Evolutionary conservation across 306 rosid species (phyloP).

Genomic region (Rosa persica): DNA sequence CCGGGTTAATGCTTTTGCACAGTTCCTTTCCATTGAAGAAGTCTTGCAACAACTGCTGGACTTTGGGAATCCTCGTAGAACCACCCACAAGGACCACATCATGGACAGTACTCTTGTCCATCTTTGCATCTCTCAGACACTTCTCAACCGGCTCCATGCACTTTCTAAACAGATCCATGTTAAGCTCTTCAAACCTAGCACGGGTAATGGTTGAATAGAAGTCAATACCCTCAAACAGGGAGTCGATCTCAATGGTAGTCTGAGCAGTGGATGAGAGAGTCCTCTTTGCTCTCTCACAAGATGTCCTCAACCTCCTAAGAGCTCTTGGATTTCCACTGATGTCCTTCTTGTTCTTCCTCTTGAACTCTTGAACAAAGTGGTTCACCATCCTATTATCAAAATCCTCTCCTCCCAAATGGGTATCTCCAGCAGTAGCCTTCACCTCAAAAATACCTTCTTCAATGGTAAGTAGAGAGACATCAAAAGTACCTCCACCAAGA

Average conservation of each 20-base stretch:
- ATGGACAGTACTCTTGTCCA: constrained; percentile 72
- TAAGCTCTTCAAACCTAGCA: constrained; percentile 76
- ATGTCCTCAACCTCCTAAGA: constrained; percentile 62
- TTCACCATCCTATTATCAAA: constrained; percentile 75
- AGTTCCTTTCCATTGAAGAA: constrained; percentile 79
- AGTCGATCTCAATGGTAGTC: constrained; percentile 75
- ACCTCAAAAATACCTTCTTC: constrained; percentile 77
- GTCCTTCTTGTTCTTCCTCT: constrained; percentile 73
- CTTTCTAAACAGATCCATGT: constrained; percentile 71
- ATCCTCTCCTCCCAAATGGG: constrained; percentile 89
- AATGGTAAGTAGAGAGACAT: constrained; percentile 70
- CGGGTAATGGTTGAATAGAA: constrained; percentile 67
- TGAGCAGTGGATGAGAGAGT: constrained; percentile 76
- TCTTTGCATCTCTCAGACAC: constrained; percentile 72
- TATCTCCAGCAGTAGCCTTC: constrained; percentile 76
- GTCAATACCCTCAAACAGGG: constrained; percentile 71
- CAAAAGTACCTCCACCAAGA: constrained; percentile 39
- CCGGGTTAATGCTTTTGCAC: constrained; percentile 74
- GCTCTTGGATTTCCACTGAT: constrained; percentile 73
- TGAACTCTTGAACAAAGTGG: constrained; percentile 77
- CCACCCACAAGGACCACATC: constrained; percentile 86
- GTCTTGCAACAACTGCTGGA: constrained; percentile 71
- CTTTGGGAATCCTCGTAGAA: constrained; percentile 77
- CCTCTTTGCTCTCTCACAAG: constrained; percentile 84
- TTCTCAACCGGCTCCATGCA: constrained; percentile 83